Evolutionary conservation across 495 filamentous ascomycete species (phyloP), one percentile per base, ranked within the genome.

Genomic region (Penicillium turbatum): DNA sequence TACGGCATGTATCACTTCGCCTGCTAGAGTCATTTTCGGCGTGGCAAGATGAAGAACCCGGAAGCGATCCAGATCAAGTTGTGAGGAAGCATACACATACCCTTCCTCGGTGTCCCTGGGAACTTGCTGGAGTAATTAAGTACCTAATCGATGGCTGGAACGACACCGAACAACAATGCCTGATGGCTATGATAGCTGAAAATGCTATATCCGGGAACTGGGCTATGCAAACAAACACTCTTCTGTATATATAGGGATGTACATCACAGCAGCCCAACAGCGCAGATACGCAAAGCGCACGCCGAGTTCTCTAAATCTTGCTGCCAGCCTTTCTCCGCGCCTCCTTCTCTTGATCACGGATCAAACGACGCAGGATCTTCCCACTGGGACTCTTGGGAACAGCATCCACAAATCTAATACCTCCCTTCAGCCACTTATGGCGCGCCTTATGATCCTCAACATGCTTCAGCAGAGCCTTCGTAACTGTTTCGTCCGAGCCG

Each of bases 341-440:
- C 65, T 85, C 87, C 70, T 77, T 88, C 68, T 92, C 89, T 65
- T 81, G 79, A 63, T 97, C 92, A 32, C 89, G 81, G 51, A 97
- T 69, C 58, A 95, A 59, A 16, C 89, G 78, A 36, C 91, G 75
- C 63, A 97, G 65, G 57, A 97, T 96, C 84, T 97, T 96, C 11
- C 92, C 92, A 65, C 86, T 90, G 0, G 92, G 87, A 60, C 88
- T 95, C 78, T 96, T 96, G 16, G 92, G 92, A 51, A 97, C 80
- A 0, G 57, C 74, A 54, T 85, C 82, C 26, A 86, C 69, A 61
- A 97, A 97, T 61, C 85, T 80, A 8, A 96, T 76, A 5, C 91
- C 90, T 4, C 90, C 91, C 68, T 85, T 87, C 54, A 96, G 71
- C 88, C 89, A 91, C 79, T 96, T 96, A 65, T 95, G 87, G 38